Conservation (phyloP, 495 filamentous ascomycete genomes). For the Aspergillus diversus region DNA sequence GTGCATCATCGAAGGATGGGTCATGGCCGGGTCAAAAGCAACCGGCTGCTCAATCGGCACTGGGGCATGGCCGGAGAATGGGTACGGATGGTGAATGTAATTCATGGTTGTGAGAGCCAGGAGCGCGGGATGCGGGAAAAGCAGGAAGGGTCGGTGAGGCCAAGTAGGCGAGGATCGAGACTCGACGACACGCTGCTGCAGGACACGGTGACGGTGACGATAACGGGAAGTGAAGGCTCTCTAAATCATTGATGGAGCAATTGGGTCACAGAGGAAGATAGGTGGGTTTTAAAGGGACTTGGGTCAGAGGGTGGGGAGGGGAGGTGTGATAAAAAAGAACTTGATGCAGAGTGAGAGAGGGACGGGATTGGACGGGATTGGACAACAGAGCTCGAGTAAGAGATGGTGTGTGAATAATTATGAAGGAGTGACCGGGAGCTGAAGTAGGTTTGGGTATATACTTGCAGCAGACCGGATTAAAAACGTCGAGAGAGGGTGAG, state of each 20-base stretch:
- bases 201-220: slow-evolving; percentile 9
- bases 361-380: slow-evolving; percentile 4
- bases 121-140: slow-evolving; percentile 2
- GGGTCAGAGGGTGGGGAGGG: slow-evolving; percentile 17
- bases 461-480: slow-evolving; percentile 23
- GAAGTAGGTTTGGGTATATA: slow-evolving; percentile 20
- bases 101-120: slow-evolving; percentile 37
- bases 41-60: slow-evolving; percentile 47
- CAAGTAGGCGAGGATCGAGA: slow-evolving; percentile 2
- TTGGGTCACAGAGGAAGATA: slow-evolving; percentile 13
- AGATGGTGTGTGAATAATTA: slow-evolving; percentile 2
- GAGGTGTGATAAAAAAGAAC: slow-evolving; percentile 20
- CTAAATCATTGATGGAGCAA: slow-evolving; percentile 31
- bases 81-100: slow-evolving; percentile 50
- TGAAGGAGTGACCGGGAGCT: slow-evolving; percentile 14
- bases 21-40: slow-evolving; percentile 45
- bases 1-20: slow-evolving; percentile 48
- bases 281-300: slow-evolving; percentile 9
- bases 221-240: slow-evolving; percentile 15
- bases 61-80: slow-evolving; percentile 40
- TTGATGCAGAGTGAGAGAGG: not conserved
- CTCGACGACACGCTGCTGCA: slow-evolving; percentile 12
- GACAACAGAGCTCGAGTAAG: slow-evolving; percentile 1
- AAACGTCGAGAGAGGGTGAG: slow-evolving; percentile 15
- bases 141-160: slow-evolving; percentile 15